Base-by-base conservation (phyloP, 345 rosid genomes). In the Sonneratia caseolaris region DNA sequence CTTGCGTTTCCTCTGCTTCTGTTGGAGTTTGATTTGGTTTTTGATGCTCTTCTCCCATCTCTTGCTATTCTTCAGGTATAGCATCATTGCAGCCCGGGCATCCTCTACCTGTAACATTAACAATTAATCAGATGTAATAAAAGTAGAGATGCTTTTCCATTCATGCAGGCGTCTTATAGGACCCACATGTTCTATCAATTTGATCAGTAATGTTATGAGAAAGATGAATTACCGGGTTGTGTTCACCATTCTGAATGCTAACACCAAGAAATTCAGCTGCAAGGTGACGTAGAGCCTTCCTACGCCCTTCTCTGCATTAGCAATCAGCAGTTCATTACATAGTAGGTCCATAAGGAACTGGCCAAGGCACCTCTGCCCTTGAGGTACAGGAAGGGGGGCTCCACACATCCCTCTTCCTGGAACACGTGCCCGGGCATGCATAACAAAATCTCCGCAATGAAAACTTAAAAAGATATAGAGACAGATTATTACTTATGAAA, bases 161-260 rank as follows among this genome's bases (percentile, higher is more conserved):
- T 51, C 21, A 49, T 55, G 32, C 32, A 27, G 45, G 65, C 14
- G 27, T 68, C 48, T 42, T 45, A 42, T 12, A 21, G 64, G 43
- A 18, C 10, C 40, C n/a, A 9, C 18, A n/a, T 21, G 51, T 53
- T 56, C 64, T n/a, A 19, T 53, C 13, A 22, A 22, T 53, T 32
- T 38, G 42, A 42, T 51, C 18, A 19, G 14, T 36, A 12, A 16
- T 19, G 65, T 37, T 42, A 71, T n/a, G 18, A 70, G n/a, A 32
- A 55, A 61, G 53, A 71, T 22, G 57, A 81, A 89, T 90, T 81
- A 95, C 99, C 62, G 99, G 86, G 71, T 97, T 92, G 75, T 95
- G 99, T 84, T 95, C 97, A 71, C 99, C 97, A 62, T 81, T 84
- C 79, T 95, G 99, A 76, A 95, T 95, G 67, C 87, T 83, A 49